Evolutionary conservation across 2,329 filamentous ascomycete genomes (phyloP).

Genomic region (Remersonia thermophila): DNA sequence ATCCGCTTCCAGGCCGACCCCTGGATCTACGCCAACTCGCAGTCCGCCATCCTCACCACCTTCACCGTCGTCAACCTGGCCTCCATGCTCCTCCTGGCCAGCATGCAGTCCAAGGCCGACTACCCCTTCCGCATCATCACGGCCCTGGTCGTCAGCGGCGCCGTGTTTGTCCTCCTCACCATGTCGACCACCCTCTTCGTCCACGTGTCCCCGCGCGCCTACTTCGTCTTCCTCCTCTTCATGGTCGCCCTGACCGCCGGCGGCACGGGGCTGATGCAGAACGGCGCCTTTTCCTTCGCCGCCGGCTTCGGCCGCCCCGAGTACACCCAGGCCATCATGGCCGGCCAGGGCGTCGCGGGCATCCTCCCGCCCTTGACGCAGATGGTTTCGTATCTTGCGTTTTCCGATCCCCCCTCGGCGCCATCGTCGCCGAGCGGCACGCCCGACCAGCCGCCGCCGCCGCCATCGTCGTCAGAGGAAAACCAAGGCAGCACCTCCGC

Average conservation of each 20-base stretch:
- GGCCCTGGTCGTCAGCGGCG: constrained; percentile 65
- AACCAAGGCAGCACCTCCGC: constrained; percentile 50
- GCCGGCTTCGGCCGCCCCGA: constrained; percentile 72
- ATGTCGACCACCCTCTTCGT: constrained; percentile 63
- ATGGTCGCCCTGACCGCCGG: constrained; percentile 72
- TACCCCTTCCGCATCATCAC: constrained; percentile 78
- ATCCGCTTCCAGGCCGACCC: constrained; percentile 59
- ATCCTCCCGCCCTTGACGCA: constrained; percentile 82
- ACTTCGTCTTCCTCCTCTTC: constrained; percentile 69
- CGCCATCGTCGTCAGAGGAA: constrained; percentile 9
- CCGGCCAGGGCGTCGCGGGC: constrained; percentile 81
- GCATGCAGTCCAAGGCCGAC: constrained; percentile 68
- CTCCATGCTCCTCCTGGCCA: constrained; percentile 64
- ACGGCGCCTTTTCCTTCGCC: constrained; percentile 86
- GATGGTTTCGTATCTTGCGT: constrained; percentile 66
- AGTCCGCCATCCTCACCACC: constrained; percentile 76
- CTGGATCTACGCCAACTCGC: constrained; percentile 70
- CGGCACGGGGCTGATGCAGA: constrained; percentile 79
- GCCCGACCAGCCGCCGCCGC: not conserved
- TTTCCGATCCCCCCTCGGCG: constrained; percentile 26
- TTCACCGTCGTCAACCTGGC: constrained; percentile 73
- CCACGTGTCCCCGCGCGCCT: constrained; percentile 46
- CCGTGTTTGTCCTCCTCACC: constrained; percentile 65
- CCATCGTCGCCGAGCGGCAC: not conserved
- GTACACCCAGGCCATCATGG: constrained; percentile 95